Evolutionary conservation across 177 flowering plant species (phyloP).

Genomic region (Vitis hybrid): DNA sequence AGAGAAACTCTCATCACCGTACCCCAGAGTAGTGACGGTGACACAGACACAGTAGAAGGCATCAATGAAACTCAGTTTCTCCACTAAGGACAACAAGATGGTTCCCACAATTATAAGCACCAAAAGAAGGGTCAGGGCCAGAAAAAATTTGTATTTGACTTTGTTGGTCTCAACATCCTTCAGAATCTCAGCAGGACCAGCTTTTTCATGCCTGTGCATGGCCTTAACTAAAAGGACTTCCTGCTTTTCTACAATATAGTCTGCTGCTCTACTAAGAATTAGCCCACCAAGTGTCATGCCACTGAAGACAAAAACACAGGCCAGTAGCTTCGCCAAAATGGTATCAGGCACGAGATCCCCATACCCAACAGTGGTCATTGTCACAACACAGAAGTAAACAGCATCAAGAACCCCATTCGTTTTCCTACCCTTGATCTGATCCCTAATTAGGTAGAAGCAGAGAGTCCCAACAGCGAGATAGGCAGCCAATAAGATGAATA

Average conservation of each 20-base stretch:
- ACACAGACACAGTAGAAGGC: conserved; percentile 55
- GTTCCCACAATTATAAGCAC: conserved; percentile 34
- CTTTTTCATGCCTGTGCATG: conserved; percentile 22
- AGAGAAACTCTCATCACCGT: conserved; percentile 58
- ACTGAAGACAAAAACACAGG: conserved; percentile 47
- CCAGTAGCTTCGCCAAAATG: conserved; percentile 36
- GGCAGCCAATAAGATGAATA: conserved; percentile 21
- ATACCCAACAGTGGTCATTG: conserved; percentile 67
- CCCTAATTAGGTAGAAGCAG: conserved; percentile 32
- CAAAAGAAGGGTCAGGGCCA: conserved; percentile 17
- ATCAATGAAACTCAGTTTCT: conserved; percentile 32
- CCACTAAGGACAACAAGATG: conserved; percentile 24
- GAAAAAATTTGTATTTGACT: conserved; percentile 27
- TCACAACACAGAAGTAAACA: conserved; percentile 55
- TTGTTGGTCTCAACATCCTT: conserved; percentile 36
- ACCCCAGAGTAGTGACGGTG: conserved; percentile 58
- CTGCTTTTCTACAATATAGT: conserved; percentile 49
- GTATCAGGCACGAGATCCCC: conserved; percentile 58
- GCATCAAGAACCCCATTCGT: conserved; percentile 50
- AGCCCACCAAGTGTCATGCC: conserved; percentile 53
- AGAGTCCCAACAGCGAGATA: conserved; percentile 42
- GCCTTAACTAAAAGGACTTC: conserved; percentile 42
- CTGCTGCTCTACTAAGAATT: conserved; percentile 50
- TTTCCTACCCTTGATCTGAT: conserved; percentile 45
- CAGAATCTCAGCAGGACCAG: conserved; percentile 25